Evolutionary conservation across 2,329 filamentous ascomycete species (phyloP).

Genomic region (Fusarium sacchari): DNA sequence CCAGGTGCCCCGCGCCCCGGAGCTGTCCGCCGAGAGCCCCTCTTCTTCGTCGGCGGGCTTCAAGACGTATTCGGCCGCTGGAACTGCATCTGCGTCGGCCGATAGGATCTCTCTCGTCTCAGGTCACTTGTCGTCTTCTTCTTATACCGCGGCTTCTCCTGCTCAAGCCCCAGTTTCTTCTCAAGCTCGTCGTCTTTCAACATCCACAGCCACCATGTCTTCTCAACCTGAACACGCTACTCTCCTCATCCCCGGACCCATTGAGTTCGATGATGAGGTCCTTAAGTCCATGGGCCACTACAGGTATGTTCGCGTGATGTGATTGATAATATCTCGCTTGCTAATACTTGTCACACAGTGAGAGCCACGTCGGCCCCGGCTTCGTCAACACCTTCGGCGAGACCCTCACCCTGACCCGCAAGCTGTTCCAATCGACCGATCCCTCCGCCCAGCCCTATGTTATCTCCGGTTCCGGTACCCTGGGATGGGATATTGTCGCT

Average conservation of each 20-base stretch:
- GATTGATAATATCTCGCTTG: not conserved
- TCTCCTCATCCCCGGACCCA: slow-evolving; percentile 94
- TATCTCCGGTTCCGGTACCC: slow-evolving; percentile 91
- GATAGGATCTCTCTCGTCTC: slow-evolving; percentile 46
- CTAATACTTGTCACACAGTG: slow-evolving; percentile 61
- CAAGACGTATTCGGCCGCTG: slow-evolving; percentile 38
- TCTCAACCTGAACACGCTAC: slow-evolving; percentile 72
- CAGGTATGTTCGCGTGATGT: slow-evolving; percentile 61
- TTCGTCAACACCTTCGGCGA: slow-evolving; percentile 95
- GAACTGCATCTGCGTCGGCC: slow-evolving; percentile 29
- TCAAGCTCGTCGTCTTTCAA: slow-evolving; percentile 38
- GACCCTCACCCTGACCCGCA: slow-evolving; percentile 84
- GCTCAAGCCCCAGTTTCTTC: slow-evolving; percentile 23
- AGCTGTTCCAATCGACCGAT: slow-evolving; percentile 92
- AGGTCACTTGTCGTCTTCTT: slow-evolving; percentile 38
- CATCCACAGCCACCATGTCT: slow-evolving; percentile 62
- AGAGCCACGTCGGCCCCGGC: slow-evolving; percentile 89
- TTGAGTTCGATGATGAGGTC: slow-evolving; percentile 98
- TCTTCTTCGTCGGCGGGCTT: slow-evolving; percentile 44
- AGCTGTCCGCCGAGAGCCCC: slow-evolving; percentile 46
- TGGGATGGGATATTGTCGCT: slow-evolving; percentile 97
- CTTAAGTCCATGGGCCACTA: slow-evolving; percentile 95
- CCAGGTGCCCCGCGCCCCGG: slow-evolving; percentile 45
- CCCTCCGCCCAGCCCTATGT: slow-evolving; percentile 88
- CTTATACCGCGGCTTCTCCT: slow-evolving; percentile 30